phyloP scores from a whole-genome alignment of 2,329 filamentous ascomycete genomes.

The Conoideocrella luteorostrata region DNA sequence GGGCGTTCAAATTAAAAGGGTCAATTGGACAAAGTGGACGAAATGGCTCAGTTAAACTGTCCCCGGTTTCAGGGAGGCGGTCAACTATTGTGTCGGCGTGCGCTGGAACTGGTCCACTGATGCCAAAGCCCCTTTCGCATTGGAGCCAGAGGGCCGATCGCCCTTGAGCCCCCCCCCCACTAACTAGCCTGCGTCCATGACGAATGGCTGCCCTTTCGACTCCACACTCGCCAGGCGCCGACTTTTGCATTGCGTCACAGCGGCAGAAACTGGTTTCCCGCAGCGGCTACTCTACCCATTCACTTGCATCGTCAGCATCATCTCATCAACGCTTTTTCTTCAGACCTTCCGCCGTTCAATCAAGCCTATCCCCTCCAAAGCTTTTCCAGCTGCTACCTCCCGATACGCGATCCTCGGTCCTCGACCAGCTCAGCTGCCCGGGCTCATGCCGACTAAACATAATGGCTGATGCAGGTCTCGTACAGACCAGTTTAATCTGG shows the following conservation, averaged over 20 bases:
- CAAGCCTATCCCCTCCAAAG: not conserved
- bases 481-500: slow-evolving; percentile 92
- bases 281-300: not conserved
- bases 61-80: too few species aligned
- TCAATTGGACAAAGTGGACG: too few species aligned
- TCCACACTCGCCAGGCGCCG: not conserved
- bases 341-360: not conserved
- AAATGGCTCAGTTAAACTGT: too few species aligned
- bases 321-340: too few species aligned
- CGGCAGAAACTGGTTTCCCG: slow-evolving; percentile 6
- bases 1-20: too few species aligned
- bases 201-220: slow-evolving; percentile 1
- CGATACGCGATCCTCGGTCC: not conserved
- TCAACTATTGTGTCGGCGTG: too few species aligned
- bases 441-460: slow-evolving; percentile 9
- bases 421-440: not conserved
- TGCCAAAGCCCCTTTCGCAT: too few species aligned
- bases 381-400: not conserved
- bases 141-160: too few species aligned
- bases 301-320: not conserved
- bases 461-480: slow-evolving; percentile 49
- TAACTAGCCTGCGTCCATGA: slow-evolving; percentile 5
- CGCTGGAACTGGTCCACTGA: too few species aligned
- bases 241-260: slow-evolving; percentile 13
- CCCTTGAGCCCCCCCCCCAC: too few species aligned